phyloP scores from a whole-genome alignment of 202 grass and related monocot genomes.

The Dendrocalamus latiflorus region DNA sequence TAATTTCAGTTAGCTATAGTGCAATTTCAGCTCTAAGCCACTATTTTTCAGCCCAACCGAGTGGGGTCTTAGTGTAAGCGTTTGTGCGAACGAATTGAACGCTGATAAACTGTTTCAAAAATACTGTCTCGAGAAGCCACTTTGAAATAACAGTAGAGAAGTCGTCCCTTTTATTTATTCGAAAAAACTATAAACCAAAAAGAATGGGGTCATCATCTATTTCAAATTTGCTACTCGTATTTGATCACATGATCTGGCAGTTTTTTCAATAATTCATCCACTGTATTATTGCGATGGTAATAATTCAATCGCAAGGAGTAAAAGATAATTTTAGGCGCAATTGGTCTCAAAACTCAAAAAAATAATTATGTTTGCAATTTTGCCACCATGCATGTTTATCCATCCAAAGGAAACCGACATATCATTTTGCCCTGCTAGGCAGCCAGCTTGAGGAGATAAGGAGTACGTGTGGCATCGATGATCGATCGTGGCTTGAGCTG shows the following conservation, averaged over 20 bases:
- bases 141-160: fast-evolving
- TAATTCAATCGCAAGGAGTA: not conserved
- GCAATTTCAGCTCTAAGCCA: no score
- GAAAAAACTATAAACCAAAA: no score
- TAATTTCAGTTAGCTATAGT: no score
- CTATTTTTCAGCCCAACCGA: no score
- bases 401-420: not conserved
- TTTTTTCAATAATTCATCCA: not conserved
- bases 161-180: no score
- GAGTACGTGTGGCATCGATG: not conserved
- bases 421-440: not conserved
- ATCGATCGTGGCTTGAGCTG: not conserved
- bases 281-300: not conserved
- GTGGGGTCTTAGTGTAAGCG: no score
- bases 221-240: not conserved
- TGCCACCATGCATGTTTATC: not conserved
- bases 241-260: not conserved
- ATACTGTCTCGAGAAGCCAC: no score
- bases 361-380: not conserved
- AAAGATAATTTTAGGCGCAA: not conserved
- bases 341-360: not conserved
- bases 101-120: no score
- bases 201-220: not conserved
- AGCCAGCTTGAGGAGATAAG: conserved; percentile 9
- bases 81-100: no score